Evolutionary conservation across 352 stramenopile genomes (phyloP).

Genomic region (Pseudoperonospora humuli): DNA sequence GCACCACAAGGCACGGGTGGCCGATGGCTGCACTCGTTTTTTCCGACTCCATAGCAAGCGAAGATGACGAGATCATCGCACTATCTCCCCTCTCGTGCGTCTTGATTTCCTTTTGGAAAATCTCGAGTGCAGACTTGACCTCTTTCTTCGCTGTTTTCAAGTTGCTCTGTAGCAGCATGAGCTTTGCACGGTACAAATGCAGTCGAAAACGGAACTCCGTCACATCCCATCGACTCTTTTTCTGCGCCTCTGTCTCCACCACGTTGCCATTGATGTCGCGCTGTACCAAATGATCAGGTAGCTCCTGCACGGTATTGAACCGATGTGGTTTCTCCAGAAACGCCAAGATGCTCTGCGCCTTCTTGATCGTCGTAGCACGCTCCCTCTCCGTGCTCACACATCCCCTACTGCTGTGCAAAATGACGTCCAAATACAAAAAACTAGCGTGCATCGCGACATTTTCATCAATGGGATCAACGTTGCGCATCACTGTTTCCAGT

Average conservation of each 20-base stretch:
- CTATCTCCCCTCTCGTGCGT: constrained; percentile 16
- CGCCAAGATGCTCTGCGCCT: constrained; percentile 78
- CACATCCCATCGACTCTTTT: constrained; percentile 53
- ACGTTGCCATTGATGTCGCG: constrained; percentile 27
- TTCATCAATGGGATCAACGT: constrained; percentile 88
- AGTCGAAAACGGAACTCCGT: constrained; percentile 88
- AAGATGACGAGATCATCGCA: constrained; percentile 5
- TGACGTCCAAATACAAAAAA: constrained; percentile 90
- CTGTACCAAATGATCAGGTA: constrained; percentile 29
- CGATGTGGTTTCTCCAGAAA: constrained; percentile 88
- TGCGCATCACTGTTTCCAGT: constrained; percentile 81
- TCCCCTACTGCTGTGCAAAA: constrained; percentile 82
- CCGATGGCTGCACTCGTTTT: constrained; percentile 71
- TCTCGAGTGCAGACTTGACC: constrained; percentile 88
- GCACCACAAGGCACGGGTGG: constrained; percentile 68
- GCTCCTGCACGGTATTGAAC: constrained; percentile 74
- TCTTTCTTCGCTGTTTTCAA: constrained; percentile 89
- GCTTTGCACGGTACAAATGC: constrained; percentile 90
- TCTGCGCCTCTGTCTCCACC: constrained; percentile 42
- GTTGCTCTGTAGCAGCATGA: constrained; percentile 82
- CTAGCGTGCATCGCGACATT: constrained; percentile 89
- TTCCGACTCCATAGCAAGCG: constrained; percentile 37
- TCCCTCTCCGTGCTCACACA: constrained; percentile 77
- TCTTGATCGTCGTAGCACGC: constrained; percentile 60
- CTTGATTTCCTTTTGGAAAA: constrained; percentile 90